Evolutionary conservation across 345 rosid genomes (phyloP).

Genomic region (Euphorbia pulcherrima): DNA sequence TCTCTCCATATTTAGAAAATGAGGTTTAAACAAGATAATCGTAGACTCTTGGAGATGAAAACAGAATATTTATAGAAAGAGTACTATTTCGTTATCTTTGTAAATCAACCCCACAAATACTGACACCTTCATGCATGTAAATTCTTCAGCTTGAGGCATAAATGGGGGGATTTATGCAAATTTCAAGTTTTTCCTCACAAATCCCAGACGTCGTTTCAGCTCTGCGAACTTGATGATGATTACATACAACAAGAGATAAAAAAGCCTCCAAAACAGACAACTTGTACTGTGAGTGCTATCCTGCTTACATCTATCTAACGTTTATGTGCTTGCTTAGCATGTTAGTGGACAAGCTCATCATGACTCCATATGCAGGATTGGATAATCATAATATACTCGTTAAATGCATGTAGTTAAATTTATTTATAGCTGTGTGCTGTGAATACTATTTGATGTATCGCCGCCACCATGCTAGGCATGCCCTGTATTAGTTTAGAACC

Average conservation of each 20-base stretch:
- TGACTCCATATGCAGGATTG: background rate
- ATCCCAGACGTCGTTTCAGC: constrained; percentile 66
- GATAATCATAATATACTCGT: background rate
- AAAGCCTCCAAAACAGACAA: constrained; percentile 60
- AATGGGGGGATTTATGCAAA: constrained; percentile 79
- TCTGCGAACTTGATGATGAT: constrained; percentile 82
- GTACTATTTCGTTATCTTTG: background rate
- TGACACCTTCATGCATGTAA: background rate
- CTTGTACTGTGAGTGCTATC: constrained; percentile 61
- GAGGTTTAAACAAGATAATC: background rate
- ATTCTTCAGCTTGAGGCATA: constrained; percentile 47
- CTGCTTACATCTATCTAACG: background rate
- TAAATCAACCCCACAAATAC: background rate
- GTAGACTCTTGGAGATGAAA: background rate
- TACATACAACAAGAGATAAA: constrained; percentile 84
- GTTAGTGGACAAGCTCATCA: background rate
- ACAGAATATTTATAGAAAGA: background rate
- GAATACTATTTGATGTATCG: background rate
- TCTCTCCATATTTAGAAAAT: constrained; percentile 1
- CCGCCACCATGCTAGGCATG: background rate
- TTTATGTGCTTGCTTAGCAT: background rate
- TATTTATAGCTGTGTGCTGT: background rate
- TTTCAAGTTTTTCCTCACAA: constrained; percentile 75
- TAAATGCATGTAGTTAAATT: background rate
- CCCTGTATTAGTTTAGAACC: background rate